Conservation (phyloP, 225 moss, liverwort and hornwort genomes). For the Straminergon stramineum region DNA sequence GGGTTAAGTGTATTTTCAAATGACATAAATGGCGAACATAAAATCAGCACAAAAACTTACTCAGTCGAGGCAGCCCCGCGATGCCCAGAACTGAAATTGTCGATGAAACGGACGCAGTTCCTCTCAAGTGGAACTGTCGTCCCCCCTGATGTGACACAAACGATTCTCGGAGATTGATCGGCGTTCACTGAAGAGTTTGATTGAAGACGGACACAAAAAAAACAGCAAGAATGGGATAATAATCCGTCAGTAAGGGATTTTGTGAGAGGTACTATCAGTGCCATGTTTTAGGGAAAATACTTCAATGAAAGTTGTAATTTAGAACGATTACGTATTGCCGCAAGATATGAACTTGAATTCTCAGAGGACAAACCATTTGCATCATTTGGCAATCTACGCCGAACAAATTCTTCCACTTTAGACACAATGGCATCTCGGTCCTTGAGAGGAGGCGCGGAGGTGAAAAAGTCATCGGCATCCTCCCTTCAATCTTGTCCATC, state of each 20-base stretch:
- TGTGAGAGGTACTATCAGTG: neutral
- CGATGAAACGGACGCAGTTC: constrained; percentile 90
- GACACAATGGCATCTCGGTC: no score
- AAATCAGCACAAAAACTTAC: constrained; percentile 9
- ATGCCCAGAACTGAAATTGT: constrained; percentile 99
- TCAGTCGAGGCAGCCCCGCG: constrained; percentile 98
- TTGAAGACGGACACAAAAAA: neutral
- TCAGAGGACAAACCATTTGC: no score
- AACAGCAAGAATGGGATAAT: neutral
- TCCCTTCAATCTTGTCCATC: no score
- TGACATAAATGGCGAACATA: neutral
- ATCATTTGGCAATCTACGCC: no score
- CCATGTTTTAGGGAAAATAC: neutral
- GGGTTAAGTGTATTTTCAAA: neutral
- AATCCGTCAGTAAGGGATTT: neutral
- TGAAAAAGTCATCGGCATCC: no score
- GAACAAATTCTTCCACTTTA: no score
- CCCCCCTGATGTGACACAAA: constrained; percentile 89
- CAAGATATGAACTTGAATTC: neutral
- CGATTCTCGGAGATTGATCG: constrained; percentile 25
- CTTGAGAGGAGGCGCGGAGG: no score
- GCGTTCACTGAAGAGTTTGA: neutral
- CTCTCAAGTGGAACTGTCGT: constrained; percentile 95
- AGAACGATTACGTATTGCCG: neutral
- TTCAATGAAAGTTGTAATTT: neutral